Evolutionary conservation across 106 monocot genomes (phyloP).

Genomic region (Dactylorhiza incarnata): DNA sequence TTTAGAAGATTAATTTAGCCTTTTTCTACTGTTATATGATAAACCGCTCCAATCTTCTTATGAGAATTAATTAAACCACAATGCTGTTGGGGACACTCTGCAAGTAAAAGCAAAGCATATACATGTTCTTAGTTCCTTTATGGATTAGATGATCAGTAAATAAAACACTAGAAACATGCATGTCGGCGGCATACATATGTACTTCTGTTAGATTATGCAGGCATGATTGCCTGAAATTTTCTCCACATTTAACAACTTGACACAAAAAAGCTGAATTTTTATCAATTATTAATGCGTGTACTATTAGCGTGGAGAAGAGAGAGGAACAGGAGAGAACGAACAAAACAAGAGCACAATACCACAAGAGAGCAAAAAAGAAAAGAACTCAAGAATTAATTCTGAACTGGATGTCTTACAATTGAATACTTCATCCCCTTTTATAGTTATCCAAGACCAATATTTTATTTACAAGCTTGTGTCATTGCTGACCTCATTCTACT

Average conservation of each 20-base stretch:
- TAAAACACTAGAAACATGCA: too few species aligned
- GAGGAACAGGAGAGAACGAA: too few species aligned
- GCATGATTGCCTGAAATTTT: neutral
- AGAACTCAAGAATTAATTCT: too few species aligned
- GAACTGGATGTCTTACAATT: too few species aligned
- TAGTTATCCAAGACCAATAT: too few species aligned
- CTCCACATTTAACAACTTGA: neutral
- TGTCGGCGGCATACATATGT: neutral
- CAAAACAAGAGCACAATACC: too few species aligned
- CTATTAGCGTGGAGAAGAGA: too few species aligned
- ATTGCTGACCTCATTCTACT: too few species aligned
- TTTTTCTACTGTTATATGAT: neutral
- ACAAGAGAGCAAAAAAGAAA: too few species aligned
- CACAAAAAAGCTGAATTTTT: neutral
- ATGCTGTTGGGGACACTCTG: neutral
- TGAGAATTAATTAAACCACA: slow-evolving; percentile 1
- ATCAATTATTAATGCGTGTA: too few species aligned
- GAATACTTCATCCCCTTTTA: too few species aligned
- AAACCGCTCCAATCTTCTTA: neutral
- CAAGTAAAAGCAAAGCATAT: neutral
- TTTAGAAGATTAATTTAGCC: neutral
- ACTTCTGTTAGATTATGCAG: neutral
- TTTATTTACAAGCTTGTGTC: too few species aligned
- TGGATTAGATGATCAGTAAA: neutral
- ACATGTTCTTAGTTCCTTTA: neutral